phyloP scores from a whole-genome alignment of 2,329 filamentous ascomycete genomes.

The Beauveria sp. region DNA sequence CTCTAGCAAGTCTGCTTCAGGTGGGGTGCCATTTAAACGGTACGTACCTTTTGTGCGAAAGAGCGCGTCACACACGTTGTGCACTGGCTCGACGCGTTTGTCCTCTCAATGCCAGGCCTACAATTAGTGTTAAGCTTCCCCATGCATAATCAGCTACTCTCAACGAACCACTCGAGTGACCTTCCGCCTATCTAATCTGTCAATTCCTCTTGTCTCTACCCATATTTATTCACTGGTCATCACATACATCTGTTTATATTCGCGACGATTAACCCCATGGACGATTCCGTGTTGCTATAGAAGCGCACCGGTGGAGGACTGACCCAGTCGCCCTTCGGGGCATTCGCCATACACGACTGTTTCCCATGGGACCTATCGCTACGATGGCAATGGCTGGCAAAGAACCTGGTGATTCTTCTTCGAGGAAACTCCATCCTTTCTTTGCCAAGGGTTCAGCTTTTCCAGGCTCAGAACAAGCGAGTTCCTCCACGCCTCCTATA shows the following conservation, averaged over 20 bases:
- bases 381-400: slow-evolving; percentile 38
- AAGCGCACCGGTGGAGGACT: neutral
- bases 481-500: neutral
- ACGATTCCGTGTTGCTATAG: neutral
- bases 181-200: neutral
- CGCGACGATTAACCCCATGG: neutral
- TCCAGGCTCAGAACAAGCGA: neutral
- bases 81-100: slow-evolving; percentile 2
- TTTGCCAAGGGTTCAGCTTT: slow-evolving; percentile 28
- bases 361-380: slow-evolving; percentile 34
- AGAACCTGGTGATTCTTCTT: slow-evolving; percentile 25
- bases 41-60: slow-evolving; percentile 14
- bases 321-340: neutral
- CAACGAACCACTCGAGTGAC: neutral
- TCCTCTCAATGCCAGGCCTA: too few relatives aligned
- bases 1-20: neutral
- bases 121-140: neutral
- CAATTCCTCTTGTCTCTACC: too few relatives aligned
- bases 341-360: neutral
- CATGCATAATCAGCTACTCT: neutral
- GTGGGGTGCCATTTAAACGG: slow-evolving; percentile 16
- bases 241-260: neutral
- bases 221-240: too few relatives aligned
- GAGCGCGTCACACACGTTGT: neutral
- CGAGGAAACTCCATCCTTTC: slow-evolving; percentile 48